Conservation (phyloP, 805 yeast species). For the Candida maltosa region DNA sequence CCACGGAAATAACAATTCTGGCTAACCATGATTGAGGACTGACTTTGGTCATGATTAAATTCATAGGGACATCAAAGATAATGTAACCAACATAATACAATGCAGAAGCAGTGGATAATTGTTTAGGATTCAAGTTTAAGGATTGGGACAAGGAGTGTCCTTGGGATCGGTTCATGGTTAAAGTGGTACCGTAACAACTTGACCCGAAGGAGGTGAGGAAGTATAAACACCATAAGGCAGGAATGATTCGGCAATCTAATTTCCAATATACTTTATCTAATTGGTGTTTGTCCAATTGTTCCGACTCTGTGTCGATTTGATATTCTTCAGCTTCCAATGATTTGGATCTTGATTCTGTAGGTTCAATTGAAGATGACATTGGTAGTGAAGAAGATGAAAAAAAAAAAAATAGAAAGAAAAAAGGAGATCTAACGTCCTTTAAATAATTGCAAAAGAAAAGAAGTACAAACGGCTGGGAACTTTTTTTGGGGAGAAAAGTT, state of each 20-base stretch:
- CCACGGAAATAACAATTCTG: conserved; percentile 73
- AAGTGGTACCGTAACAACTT: conserved; percentile 71
- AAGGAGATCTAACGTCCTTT: too few species aligned
- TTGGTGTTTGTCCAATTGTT: conserved; percentile 17
- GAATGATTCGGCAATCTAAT: conserved; percentile 69
- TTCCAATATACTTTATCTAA: conserved; percentile 57
- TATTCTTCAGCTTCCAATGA: conserved; percentile 4
- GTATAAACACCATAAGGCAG: conserved; percentile 78
- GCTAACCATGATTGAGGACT: conserved; percentile 86
- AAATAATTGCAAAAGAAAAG: too few species aligned
- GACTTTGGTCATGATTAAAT: conserved; percentile 74
- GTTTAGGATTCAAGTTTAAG: conserved; percentile 50
- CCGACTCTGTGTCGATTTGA: conserved; percentile 1
- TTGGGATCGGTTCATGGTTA: conserved; percentile 67
- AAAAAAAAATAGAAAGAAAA: too few species aligned
- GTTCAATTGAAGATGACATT: neutral
- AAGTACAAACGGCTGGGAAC: too few species aligned
- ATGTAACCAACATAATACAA: conserved; percentile 80
- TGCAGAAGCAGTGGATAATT: conserved; percentile 73
- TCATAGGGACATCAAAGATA: conserved; percentile 85
- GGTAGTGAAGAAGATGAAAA: neutral
- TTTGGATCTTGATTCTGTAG: conserved; percentile 2
- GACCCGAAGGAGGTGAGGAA: conserved; percentile 78
- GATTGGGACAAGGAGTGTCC: conserved; percentile 60
- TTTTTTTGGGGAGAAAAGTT: too few species aligned